phyloP scores from a whole-genome alignment of 768 basidiomycete species.

The Tulasnella sp. region DNA sequence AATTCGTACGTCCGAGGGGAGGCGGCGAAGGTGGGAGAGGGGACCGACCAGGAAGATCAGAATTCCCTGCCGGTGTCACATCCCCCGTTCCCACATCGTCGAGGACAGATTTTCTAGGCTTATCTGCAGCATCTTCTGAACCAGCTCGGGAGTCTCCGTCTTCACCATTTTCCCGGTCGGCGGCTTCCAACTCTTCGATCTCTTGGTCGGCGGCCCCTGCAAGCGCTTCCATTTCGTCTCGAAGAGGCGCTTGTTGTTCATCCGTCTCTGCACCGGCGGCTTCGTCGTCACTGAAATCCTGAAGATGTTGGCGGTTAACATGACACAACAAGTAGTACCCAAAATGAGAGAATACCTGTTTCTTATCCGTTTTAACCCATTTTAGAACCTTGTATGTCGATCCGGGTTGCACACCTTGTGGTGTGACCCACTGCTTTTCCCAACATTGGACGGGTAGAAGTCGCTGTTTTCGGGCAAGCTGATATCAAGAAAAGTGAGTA shows the following conservation, averaged over 20 bases:
- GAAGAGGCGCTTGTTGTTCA: constrained; percentile 69
- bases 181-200: constrained; percentile 40
- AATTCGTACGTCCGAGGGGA: too few relatives aligned
- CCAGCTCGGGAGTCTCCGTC: constrained; percentile 8
- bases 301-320: not conserved
- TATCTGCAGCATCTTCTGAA: constrained; percentile 9
- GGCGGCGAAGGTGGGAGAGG: constrained; percentile 12
- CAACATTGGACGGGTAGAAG: constrained; percentile 83
- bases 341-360: constrained; percentile 40
- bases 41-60: not conserved
- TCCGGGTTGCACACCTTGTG: constrained; percentile 42
- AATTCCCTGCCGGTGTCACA: not conserved
- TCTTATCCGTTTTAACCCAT: constrained; percentile 72
- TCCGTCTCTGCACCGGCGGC: constrained; percentile 67
- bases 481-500: not conserved
- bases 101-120: not conserved
- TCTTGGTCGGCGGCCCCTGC: constrained; percentile 50
- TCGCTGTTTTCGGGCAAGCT: constrained; percentile 31
- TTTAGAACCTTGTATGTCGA: constrained; percentile 55
- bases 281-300: constrained; percentile 87
- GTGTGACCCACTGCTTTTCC: constrained; percentile 63
- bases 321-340: not conserved
- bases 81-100: not conserved
- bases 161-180: constrained; percentile 3
- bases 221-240: constrained; percentile 57